Conservation (phyloP, 225 moss, liverwort and hornwort genomes). For the Sphagnum contortum region DNA sequence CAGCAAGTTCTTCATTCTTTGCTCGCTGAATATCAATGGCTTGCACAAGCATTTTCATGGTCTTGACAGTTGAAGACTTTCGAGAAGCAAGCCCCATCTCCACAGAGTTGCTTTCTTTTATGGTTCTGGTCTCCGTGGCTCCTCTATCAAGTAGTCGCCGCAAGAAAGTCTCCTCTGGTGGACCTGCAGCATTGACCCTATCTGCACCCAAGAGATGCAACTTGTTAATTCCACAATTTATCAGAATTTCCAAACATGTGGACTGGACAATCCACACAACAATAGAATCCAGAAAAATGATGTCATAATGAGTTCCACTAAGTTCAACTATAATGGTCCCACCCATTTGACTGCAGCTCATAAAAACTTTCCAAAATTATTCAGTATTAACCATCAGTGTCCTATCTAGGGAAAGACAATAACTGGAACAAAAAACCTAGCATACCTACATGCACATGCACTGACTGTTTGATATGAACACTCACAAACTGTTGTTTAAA, state of each 20-base stretch:
- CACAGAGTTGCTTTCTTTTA: conserved; percentile 45
- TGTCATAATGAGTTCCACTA: neutral
- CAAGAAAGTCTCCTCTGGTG: conserved; percentile 79
- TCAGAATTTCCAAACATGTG: neutral
- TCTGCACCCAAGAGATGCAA: conserved; percentile 27
- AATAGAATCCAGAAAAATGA: neutral
- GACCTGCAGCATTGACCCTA: conserved; percentile 35
- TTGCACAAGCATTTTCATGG: conserved; percentile 72
- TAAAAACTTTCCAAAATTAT: too few species aligned
- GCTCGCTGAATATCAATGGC: conserved; percentile 74
- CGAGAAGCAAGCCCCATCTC: conserved; percentile 54
- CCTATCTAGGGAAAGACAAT: too few species aligned
- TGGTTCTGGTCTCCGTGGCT: conserved; percentile 85
- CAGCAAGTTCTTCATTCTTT: conserved; percentile 72
- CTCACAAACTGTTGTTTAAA: too few species aligned
- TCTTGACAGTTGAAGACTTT: conserved; percentile 67
- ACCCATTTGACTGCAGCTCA: too few species aligned
- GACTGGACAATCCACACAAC: neutral
- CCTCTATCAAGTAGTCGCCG: conserved; percentile 87
- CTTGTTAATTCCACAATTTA: too few species aligned
- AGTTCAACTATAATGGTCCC: too few species aligned
- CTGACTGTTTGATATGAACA: too few species aligned
- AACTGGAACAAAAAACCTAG: too few species aligned
- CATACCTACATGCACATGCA: too few species aligned
- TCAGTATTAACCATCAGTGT: too few species aligned